phyloP scores from a whole-genome alignment of 805 yeast species.

The Nakazawaea populi region DNA sequence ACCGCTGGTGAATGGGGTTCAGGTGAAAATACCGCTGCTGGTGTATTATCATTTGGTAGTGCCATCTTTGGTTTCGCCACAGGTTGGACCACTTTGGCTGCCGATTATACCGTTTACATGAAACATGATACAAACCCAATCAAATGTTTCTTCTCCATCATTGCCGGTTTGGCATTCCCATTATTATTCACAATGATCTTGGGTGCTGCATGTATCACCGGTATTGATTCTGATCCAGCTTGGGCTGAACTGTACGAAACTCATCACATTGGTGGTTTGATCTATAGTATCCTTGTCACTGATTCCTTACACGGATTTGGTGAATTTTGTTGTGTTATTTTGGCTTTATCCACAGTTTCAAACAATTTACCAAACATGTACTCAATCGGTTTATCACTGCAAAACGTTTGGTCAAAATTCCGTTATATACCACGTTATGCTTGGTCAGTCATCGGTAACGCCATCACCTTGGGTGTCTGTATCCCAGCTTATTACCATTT shows the following conservation, averaged over 20 bases:
- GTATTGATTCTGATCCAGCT: conserved; percentile 38
- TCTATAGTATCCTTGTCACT: conserved; percentile 70
- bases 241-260: conserved; percentile 47
- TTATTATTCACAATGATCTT: conserved; percentile 66
- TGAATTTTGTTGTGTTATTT: conserved; percentile 77
- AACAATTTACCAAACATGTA: conserved; percentile 94
- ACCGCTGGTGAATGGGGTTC: conserved; percentile 43
- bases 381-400: conserved; percentile 83
- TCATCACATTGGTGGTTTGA: conserved; percentile 74
- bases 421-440: conserved; percentile 71
- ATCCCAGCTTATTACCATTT: conserved; percentile 84
- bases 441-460: conserved; percentile 78
- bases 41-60: conserved; percentile 77
- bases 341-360: conserved; percentile 83
- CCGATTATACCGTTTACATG: conserved; percentile 89
- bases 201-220: conserved; percentile 85
- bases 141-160: conserved; percentile 59
- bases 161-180: conserved; percentile 62
- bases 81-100: conserved; percentile 92
- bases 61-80: conserved; percentile 83
- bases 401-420: conserved; percentile 74
- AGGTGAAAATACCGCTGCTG: conserved; percentile 70
- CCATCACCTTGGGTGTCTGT: conserved; percentile 74
- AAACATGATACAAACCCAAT: conserved; percentile 53
- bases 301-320: conserved; percentile 86